Conservation (phyloP, 2,329 filamentous ascomycete species). For the Diaporthe ilicicola region DNA sequence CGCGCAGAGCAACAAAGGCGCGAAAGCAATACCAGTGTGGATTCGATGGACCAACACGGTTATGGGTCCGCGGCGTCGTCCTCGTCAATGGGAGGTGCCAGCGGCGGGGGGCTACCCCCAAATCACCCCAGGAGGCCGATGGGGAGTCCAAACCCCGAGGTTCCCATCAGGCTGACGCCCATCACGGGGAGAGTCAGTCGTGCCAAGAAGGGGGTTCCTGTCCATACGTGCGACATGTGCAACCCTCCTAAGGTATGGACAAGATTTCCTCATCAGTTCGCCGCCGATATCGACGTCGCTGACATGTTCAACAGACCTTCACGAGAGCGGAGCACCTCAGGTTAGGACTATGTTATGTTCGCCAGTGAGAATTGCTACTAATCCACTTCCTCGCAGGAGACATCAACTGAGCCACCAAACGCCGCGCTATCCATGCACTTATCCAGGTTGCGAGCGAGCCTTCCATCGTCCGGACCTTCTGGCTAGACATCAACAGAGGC, state of each 20-base stretch:
- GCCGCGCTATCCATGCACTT: constrained; percentile 59
- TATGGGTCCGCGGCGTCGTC: constrained; percentile 45
- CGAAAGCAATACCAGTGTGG: constrained; percentile 56
- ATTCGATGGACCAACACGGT: constrained; percentile 57
- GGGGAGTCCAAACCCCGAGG: constrained; percentile 45
- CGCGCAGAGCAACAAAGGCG: constrained; percentile 45
- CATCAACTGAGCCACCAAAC: constrained; percentile 68
- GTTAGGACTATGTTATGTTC: constrained; percentile 45
- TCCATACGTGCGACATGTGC: constrained; percentile 63
- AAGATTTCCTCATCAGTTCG: neutral
- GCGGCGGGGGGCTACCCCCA: constrained; percentile 31
- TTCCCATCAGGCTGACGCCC: constrained; percentile 61
- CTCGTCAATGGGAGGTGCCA: constrained; percentile 44
- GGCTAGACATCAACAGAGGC: constrained; percentile 62
- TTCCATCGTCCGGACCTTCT: constrained; percentile 69
- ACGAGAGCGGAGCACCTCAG: constrained; percentile 70
- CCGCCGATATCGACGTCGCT: constrained; percentile 30
- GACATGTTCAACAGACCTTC: constrained; percentile 58
- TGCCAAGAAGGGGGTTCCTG: constrained; percentile 67
- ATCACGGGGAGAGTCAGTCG: constrained; percentile 65
- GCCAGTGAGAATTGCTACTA: constrained; percentile 37
- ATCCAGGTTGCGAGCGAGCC: constrained; percentile 62
- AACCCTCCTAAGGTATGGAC: constrained; percentile 57
- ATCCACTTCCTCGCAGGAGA: constrained; percentile 51
- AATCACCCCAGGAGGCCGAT: constrained; percentile 52